A percentile compares a stretch with the other conserved stretches of the same genome.
Evolutionary conservation across 2,329 filamentous ascomycete genomes (phyloP).

Genomic region (Knoxdaviesia proteae): DNA sequence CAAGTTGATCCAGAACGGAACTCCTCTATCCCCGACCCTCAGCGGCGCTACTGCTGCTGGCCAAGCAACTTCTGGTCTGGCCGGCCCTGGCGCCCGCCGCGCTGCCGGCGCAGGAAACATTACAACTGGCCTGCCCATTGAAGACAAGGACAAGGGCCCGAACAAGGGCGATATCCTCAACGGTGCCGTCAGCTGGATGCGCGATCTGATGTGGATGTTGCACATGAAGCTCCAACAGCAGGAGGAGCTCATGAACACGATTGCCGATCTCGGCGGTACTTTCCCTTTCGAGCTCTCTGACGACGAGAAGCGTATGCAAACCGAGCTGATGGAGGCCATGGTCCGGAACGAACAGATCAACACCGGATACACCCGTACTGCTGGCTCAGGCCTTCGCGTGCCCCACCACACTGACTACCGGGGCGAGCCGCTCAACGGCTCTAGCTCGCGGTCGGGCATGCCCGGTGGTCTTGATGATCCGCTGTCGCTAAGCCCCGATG

Average conservation of each 20-base stretch:
- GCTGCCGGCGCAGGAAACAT: slow-evolving; percentile 66
- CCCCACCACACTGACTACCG: slow-evolving; percentile 84
- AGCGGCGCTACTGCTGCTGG: slow-evolving; percentile 48
- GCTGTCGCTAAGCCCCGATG: neutral
- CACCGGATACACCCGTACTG: slow-evolving; percentile 69
- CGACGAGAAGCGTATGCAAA: slow-evolving; percentile 89
- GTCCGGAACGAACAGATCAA: slow-evolving; percentile 53
- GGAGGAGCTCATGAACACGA: slow-evolving; percentile 60
- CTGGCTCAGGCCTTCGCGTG: slow-evolving; percentile 71
- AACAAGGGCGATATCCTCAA: slow-evolving; percentile 99
- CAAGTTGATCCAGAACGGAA: slow-evolving; percentile 84
- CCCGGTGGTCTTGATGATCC: slow-evolving; percentile 6
- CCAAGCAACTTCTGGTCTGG: slow-evolving; percentile 68
- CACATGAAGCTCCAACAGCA: slow-evolving; percentile 80
- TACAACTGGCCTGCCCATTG: slow-evolving; percentile 75
- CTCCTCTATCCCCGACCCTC: slow-evolving; percentile 67
- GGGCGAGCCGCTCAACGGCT: slow-evolving; percentile 48
- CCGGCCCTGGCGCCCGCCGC: slow-evolving; percentile 63
- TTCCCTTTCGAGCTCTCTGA: slow-evolving; percentile 73
- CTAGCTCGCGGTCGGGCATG: neutral
- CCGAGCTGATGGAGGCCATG: slow-evolving; percentile 73
- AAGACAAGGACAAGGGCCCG: slow-evolving; percentile 95
- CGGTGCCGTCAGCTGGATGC: slow-evolving; percentile 88
- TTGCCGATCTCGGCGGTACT: slow-evolving; percentile 49
- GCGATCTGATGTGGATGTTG: slow-evolving; percentile 94